Evolutionary conservation across 345 rosid species (phyloP).

Genomic region (Gossypium australe): DNA sequence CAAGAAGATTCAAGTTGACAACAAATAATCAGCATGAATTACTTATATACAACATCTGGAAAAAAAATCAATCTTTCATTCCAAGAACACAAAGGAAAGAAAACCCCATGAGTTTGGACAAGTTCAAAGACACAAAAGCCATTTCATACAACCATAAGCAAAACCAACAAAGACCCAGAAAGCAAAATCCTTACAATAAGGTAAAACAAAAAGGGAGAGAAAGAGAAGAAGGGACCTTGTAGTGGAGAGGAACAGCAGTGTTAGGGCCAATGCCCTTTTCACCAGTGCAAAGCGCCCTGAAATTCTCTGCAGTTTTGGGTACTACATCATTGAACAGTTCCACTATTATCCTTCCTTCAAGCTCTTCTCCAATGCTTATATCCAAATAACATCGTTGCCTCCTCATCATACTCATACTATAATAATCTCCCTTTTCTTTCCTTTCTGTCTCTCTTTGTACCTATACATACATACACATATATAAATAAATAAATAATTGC

Average conservation of each 20-base stretch:
- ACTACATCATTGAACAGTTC: constrained; percentile 83
- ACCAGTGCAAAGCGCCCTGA: constrained; percentile 90
- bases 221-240: constrained; percentile 46
- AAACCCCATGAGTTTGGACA: not conserved
- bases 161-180: constrained; percentile 13
- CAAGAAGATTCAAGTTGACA: not conserved
- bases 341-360: constrained; percentile 82
- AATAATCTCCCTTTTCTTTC: not conserved
- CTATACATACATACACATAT: not conserved
- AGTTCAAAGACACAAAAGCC: constrained; percentile 4
- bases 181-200: not conserved
- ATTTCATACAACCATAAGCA: constrained; percentile 6
- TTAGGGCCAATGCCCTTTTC: constrained; percentile 84
- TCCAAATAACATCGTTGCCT: constrained; percentile 74
- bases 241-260: constrained; percentile 76
- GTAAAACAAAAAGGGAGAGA: not conserved
- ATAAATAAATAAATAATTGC: not conserved
- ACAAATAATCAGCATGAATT: not conserved
- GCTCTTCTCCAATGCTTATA: constrained; percentile 83
- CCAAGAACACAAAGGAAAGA: not conserved
- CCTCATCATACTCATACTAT: constrained; percentile 36
- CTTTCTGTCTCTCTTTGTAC: not conserved
- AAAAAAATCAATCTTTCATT: not conserved
- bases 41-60: not conserved
- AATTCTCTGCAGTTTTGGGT: constrained; percentile 87